These are phyloP conservation scores for Cylindrodendrum hubeiense DNA, from an alignment of 2,329 filamentous ascomycete species.

Conservation along the genomic window DNA sequence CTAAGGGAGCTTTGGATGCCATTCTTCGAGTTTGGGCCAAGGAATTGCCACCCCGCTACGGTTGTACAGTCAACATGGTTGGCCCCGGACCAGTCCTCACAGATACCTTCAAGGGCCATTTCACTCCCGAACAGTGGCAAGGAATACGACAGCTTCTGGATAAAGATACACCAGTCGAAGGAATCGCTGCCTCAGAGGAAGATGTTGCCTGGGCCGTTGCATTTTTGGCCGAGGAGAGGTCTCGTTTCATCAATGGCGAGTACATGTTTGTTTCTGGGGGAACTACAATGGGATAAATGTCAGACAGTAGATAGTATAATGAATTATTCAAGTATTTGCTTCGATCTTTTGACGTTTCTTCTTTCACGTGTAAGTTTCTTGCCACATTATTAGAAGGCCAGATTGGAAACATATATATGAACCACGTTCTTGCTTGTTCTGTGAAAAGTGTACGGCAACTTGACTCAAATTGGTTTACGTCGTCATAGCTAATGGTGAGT, in stretches of 20 bases:
- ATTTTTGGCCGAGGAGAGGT: constrained; percentile 17
- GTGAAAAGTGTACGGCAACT: too few species aligned
- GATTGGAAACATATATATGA: too few species aligned
- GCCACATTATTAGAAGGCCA: too few species aligned
- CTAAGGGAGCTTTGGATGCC: too few species aligned
- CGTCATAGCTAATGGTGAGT: too few species aligned
- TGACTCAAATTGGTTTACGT: too few species aligned
- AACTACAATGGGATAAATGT: constrained; percentile 5
- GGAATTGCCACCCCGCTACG: too few species aligned
- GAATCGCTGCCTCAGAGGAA: constrained; percentile 9
- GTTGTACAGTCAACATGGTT: background rate
- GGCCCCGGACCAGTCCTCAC: constrained; percentile 11
- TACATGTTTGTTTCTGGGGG: constrained; percentile 20
- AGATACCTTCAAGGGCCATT: constrained; percentile 14
- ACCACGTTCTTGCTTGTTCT: too few species aligned
- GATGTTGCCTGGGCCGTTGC: constrained; percentile 21
- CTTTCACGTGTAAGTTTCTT: too few species aligned
- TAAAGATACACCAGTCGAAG: constrained; percentile 11
- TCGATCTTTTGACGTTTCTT: background rate
- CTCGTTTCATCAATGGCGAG: constrained; percentile 21
- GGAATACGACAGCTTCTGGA: background rate
- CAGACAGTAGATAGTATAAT: background rate
- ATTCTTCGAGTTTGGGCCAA: too few species aligned
- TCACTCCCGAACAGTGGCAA: constrained; percentile 13
- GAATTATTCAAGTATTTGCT: background rate